phyloP scores from a whole-genome alignment of 1,284 basidiomycete genomes.

The Sanguinoderma infundibulare region DNA sequence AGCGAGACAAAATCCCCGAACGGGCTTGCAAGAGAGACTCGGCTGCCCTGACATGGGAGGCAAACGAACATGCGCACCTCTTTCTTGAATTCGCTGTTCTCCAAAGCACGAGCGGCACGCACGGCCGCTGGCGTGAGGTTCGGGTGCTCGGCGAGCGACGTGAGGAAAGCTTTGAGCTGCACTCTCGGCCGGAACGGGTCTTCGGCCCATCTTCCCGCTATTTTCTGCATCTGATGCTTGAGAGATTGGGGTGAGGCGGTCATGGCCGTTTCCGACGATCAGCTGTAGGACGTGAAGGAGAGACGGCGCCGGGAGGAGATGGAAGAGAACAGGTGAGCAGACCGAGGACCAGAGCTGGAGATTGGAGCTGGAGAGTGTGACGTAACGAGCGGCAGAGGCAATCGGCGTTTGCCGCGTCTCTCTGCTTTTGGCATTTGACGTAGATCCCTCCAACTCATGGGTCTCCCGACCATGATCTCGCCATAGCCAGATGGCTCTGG shows the following conservation, averaged over 20 bases:
- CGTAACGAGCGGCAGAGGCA: too few species aligned
- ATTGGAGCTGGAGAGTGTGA: too few species aligned
- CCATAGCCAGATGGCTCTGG: not conserved
- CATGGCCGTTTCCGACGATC: conserved; percentile 29
- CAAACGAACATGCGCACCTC: conserved; percentile 47
- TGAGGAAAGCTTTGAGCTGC: conserved; percentile 67
- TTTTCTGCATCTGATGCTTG: conserved; percentile 51
- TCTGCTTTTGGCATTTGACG: not conserved
- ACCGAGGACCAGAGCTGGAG: too few species aligned
- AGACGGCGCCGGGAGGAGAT: not conserved
- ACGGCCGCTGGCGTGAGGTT: conserved; percentile 64
- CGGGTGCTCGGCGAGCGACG: conserved; percentile 69
- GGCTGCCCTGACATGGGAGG: not conserved
- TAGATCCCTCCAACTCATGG: not conserved
- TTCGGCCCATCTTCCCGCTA: conserved; percentile 62
- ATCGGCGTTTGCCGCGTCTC: not conserved
- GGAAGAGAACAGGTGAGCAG: not conserved
- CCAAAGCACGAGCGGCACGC: conserved; percentile 55
- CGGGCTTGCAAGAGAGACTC: not conserved
- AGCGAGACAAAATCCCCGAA: not conserved
- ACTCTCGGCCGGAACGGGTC: conserved; percentile 78
- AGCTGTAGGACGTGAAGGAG: not conserved
- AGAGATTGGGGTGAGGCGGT: conserved; percentile 35
- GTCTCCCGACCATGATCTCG: too few species aligned
- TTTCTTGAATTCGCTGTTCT: conserved; percentile 56